A percentile compares a stretch with the other conserved stretches of the same genome.
Evolutionary conservation across 768 basidiomycete species (phyloP).

Genomic region (Naganishia antarctica): DNA sequence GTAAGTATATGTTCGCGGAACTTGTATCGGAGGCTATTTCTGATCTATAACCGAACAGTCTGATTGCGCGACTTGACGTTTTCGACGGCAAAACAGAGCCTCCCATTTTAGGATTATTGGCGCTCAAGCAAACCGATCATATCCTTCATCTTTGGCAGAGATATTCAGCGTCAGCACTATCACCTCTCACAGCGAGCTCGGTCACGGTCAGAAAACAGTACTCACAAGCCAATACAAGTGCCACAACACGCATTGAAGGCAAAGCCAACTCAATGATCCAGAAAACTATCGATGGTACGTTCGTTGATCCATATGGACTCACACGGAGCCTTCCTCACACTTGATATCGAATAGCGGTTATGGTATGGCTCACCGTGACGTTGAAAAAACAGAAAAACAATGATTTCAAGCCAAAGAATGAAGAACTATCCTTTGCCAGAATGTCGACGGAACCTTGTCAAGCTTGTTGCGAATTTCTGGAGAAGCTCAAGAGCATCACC

Average conservation of each 20-base stretch:
- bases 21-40: neutral
- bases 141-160: conserved; percentile 96
- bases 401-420: conserved; percentile 95
- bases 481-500: conserved; percentile 71
- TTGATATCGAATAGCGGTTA: conserved; percentile 57
- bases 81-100: conserved; percentile 58
- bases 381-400: conserved; percentile 88
- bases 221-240: conserved; percentile 84
- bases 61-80: conserved; percentile 14
- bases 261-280: conserved; percentile 74
- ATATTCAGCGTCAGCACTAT: conserved; percentile 81
- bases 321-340: too few species aligned
- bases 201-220: conserved; percentile 87
- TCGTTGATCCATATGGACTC: neutral
- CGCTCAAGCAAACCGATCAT: conserved; percentile 70
- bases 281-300: conserved; percentile 72
- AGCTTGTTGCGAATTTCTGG: conserved; percentile 75
- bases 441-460: conserved; percentile 92
- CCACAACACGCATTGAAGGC: conserved; percentile 76
- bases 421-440: conserved; percentile 87
- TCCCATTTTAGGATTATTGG: conserved; percentile 61
- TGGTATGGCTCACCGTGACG: conserved; percentile 65
- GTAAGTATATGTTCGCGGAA: conserved; percentile 54
- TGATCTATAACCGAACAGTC: neutral
- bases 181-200: conserved; percentile 71